Base-by-base conservation (phyloP, 2,329 filamentous ascomycete species). In the Madurella mycetomatis region DNA sequence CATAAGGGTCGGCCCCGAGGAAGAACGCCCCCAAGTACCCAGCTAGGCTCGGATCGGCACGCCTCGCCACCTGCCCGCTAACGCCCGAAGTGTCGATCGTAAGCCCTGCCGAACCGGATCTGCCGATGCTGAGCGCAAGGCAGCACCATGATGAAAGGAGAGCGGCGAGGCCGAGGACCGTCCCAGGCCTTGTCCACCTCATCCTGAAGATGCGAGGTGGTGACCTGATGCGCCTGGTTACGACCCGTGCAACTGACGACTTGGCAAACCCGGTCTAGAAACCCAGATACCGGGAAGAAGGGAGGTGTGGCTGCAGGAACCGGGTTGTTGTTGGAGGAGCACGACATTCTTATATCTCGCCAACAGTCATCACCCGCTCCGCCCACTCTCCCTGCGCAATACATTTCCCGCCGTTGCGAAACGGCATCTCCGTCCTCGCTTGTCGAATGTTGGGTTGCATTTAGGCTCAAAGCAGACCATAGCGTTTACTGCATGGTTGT, bases 11-110 rank as follows among this genome's bases (percentile, higher is more conserved):
- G 30, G 76, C 71, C 5, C 79, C 78, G 3, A 81, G 72, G 62
- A 82, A 82, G 64, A 81, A 80, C 9, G 75, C 77, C 2, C 77
- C 77, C 1, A 82, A 66, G 62, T 81, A 82, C 2, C 77, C 76
- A 0, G 73, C 75, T 2, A 80, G 66, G 48, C 66, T 72, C 0
- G 74, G 13, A 42, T 74, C 65, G 39, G 70, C 64, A 61, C 71
- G 60, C 60, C 65, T 51, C 61, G 68, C 42, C 59, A 67, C 47
- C 41, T 63, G 55, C 13, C 67, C 49, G 4, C 59, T 62, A 25
- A 65, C 56, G 9, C 63, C 60, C 3, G 51, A 25, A 18, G 64
- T 53, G 59, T 66, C 67, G 42, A 69, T 49, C 25, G 55, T 31
- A 18, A 53, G 30, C 8, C 52, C 54, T 12, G 34, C 9, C 9